A percentile compares a stretch with the other conserved stretches of the same genome.
Conservation (phyloP, 2,329 filamentous ascomycete genomes). For the Pestalotiopsis sp. region DNA sequence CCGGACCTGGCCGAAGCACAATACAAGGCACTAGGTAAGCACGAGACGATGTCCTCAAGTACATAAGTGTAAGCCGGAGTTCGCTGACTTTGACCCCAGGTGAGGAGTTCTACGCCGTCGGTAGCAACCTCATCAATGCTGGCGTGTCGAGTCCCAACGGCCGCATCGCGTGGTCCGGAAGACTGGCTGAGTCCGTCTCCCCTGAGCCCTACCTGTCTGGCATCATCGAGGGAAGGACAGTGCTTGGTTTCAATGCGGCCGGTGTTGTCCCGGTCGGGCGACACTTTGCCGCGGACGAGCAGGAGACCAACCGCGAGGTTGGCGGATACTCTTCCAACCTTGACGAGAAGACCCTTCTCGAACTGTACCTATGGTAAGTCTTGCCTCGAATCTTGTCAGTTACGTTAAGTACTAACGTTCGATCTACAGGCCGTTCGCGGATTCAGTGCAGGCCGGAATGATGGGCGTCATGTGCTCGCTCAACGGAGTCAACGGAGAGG, state of each 20-base stretch:
- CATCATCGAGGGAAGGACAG: neutral
- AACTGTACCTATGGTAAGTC: constrained; percentile 22
- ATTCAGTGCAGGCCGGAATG: constrained; percentile 21
- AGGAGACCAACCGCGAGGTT: constrained; percentile 17
- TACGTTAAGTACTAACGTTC: neutral
- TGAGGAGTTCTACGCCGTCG: neutral
- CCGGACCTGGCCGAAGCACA: constrained; percentile 17
- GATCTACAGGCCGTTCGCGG: constrained; percentile 20
- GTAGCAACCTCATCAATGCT: constrained; percentile 19
- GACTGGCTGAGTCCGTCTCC: neutral
- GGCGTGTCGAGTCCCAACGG: constrained; percentile 16
- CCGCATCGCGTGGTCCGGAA: neutral
- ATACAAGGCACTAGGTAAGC: constrained; percentile 19
- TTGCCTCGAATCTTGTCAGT: neutral
- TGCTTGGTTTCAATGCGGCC: constrained; percentile 9
- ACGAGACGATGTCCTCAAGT: constrained; percentile 11
- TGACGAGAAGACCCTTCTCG: constrained; percentile 26
- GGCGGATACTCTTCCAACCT: constrained; percentile 18
- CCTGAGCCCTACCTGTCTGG: constrained; percentile 8
- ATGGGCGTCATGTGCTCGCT: constrained; percentile 27
- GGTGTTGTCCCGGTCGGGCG: constrained; percentile 10
- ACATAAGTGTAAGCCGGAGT: neutral
- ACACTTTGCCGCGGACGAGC: constrained; percentile 18
- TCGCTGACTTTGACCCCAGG: neutral
- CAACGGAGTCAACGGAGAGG: constrained; percentile 25